These are phyloP conservation scores for Cystofilobasidium capitatum DNA, from an alignment of 768 basidiomycete genomes.

Conservation along the genomic window DNA sequence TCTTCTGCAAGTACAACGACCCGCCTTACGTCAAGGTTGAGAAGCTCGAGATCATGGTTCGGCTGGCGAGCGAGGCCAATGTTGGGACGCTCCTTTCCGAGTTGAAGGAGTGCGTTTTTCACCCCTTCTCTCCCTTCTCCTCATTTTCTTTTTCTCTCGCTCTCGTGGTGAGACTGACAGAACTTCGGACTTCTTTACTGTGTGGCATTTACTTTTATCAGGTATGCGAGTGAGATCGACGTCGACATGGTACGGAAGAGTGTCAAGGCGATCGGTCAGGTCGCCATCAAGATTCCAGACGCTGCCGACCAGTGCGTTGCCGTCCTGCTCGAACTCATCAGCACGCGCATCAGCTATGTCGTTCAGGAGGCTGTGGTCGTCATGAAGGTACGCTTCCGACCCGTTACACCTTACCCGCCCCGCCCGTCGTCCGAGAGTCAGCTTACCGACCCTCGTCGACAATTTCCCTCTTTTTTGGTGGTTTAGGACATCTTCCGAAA, in stretches of 20 bases:
- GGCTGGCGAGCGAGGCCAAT: constrained; percentile 88
- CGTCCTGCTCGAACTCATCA: constrained; percentile 71
- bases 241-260: constrained; percentile 97
- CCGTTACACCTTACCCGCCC: background rate
- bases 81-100: constrained; percentile 85
- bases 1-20: constrained; percentile 99
- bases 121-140: background rate
- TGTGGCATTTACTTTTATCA: constrained; percentile 35
- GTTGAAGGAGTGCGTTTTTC: constrained; percentile 67
- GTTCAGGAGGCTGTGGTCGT: constrained; percentile 96
- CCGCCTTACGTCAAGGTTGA: constrained; percentile 98
- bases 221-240: constrained; percentile 96
- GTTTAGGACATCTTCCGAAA: constrained; percentile 90
- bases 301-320: constrained; percentile 86
- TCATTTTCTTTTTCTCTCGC: background rate
- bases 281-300: constrained; percentile 92
- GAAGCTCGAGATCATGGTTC: constrained; percentile 98
- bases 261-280: constrained; percentile 88
- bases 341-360: constrained; percentile 89
- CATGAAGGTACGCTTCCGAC: constrained; percentile 49
- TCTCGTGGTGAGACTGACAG: background rate
- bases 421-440: background rate
- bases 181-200: background rate
- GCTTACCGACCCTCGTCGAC: background rate
- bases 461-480: too few relatives aligned